Evolutionary conservation across 495 filamentous ascomycete species (phyloP).

Genomic region (Bombardia bombarda): DNA sequence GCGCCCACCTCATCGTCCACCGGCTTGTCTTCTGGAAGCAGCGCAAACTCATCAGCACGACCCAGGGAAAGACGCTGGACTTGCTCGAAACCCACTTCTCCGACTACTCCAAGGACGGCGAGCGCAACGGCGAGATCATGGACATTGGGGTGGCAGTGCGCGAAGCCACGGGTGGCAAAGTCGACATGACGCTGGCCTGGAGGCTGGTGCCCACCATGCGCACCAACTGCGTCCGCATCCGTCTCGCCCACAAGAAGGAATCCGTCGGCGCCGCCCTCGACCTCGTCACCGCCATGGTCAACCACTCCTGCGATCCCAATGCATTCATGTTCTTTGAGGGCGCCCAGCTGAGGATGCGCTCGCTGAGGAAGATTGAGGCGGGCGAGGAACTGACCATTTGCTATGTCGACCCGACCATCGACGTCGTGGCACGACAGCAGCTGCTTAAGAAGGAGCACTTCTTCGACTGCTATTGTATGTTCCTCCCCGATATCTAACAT

Average conservation of each 20-base stretch:
- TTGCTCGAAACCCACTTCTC: constrained; percentile 14
- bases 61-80: constrained; percentile 4
- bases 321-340: constrained; percentile 57
- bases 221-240: constrained; percentile 12
- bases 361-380: constrained; percentile 30
- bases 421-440: constrained; percentile 23
- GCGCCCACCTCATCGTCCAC: constrained; percentile 8
- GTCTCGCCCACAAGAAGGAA: constrained; percentile 29
- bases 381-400: constrained; percentile 59
- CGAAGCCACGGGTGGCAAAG: constrained; percentile 2
- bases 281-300: constrained; percentile 47
- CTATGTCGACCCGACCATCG: constrained; percentile 57
- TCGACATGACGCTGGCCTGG: constrained; percentile 6
- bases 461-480: constrained; percentile 54
- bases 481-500: neutral
- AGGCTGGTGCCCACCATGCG: constrained; percentile 12
- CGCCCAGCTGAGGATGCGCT: constrained; percentile 27
- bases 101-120: constrained; percentile 4
- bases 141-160: constrained; percentile 6
- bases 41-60: constrained; percentile 4
- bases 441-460: constrained; percentile 53
- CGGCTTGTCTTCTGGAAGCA: constrained; percentile 10
- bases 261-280: constrained; percentile 57
- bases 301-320: constrained; percentile 68
- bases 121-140: constrained; percentile 5